A percentile compares a stretch with the other conserved stretches of the same genome.
phyloP scores from a whole-genome alignment of 371 early-diverging fungal species.

The Sporodiniella umbellata region DNA sequence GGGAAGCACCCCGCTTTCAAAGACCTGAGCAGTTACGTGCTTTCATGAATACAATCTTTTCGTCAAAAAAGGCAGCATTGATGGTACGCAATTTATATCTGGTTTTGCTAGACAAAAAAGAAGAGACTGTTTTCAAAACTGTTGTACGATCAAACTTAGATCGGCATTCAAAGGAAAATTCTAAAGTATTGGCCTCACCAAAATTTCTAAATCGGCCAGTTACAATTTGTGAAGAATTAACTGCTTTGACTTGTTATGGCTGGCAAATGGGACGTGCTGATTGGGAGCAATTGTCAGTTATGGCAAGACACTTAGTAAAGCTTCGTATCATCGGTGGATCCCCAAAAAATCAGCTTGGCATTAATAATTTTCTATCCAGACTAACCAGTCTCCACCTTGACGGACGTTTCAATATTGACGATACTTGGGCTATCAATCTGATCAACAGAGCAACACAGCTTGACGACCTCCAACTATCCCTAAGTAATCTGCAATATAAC shows the following conservation, averaged over 20 bases:
- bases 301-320: slow-evolving; percentile 1
- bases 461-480: slow-evolving; percentile 20
- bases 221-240: slow-evolving; percentile 30
- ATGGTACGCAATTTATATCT: slow-evolving; percentile 25
- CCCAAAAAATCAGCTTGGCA: slow-evolving; percentile 3
- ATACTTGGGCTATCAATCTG: slow-evolving; percentile 10
- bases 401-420: slow-evolving; percentile 19
- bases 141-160: slow-evolving; percentile 11
- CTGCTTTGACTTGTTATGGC: slow-evolving; percentile 34
- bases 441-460: slow-evolving; percentile 11
- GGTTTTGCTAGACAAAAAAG: slow-evolving; percentile 13
- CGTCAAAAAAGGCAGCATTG: slow-evolving; percentile 20
- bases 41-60: slow-evolving; percentile 11
- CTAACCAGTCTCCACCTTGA: slow-evolving; percentile 20
- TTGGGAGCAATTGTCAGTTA: slow-evolving; percentile 19
- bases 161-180: slow-evolving; percentile 10
- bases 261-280: slow-evolving; percentile 19
- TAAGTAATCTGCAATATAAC: slow-evolving; percentile 5
- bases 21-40: slow-evolving; percentile 17
- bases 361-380: slow-evolving; percentile 15
- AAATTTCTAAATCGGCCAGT: slow-evolving; percentile 13
- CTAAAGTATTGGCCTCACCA: slow-evolving; percentile 12
- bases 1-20: slow-evolving; percentile 29
- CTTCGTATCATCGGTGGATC: slow-evolving; percentile 29
- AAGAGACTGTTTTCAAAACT: slow-evolving; percentile 17